Conservation (phyloP, 805 yeast genomes). For the Kockiozyma suomiensis region DNA sequence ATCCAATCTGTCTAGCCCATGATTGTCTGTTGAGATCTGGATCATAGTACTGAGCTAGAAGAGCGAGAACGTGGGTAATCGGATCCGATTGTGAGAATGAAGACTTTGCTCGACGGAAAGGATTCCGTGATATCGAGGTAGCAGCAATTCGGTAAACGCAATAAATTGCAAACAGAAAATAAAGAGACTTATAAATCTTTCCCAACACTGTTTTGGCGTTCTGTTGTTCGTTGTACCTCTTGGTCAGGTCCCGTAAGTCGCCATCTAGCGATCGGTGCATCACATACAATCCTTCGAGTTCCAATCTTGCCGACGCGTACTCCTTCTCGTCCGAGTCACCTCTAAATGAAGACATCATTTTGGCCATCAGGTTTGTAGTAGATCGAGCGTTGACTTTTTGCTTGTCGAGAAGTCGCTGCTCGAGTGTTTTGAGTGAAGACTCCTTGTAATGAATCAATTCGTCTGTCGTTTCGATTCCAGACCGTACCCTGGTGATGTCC, state of each 20-base stretch:
- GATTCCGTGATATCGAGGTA: slow-evolving; percentile 40
- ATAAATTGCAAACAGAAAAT: slow-evolving; percentile 44
- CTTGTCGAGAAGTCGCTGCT: slow-evolving; percentile 37
- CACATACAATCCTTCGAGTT: slow-evolving; percentile 42
- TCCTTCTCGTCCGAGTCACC: slow-evolving; percentile 34
- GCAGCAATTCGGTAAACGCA: slow-evolving; percentile 47
- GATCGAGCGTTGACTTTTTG: slow-evolving; percentile 27
- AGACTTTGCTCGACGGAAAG: slow-evolving; percentile 30
- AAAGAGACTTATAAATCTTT: slow-evolving; percentile 35
- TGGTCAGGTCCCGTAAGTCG: slow-evolving; percentile 39
- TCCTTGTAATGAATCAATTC: slow-evolving; percentile 39
- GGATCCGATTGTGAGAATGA: slow-evolving; percentile 36
- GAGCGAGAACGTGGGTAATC: slow-evolving; percentile 34
- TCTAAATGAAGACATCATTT: slow-evolving; percentile 36
- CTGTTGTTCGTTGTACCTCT: slow-evolving; percentile 37
- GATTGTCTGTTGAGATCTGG: slow-evolving; percentile 40
- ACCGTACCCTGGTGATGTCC: slow-evolving; percentile 40
- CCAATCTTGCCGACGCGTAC: slow-evolving; percentile 34
- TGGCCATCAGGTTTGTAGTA: slow-evolving; percentile 39
- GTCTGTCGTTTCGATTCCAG: slow-evolving; percentile 40
- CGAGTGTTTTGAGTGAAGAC: slow-evolving; percentile 33
- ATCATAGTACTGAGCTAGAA: slow-evolving; percentile 34
- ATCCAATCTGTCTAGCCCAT: slow-evolving; percentile 47
- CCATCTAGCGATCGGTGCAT: slow-evolving; percentile 41
- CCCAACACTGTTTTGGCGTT: slow-evolving; percentile 42